Evolutionary conservation across 1,139 yeast genomes (phyloP).

Genomic region (Taiozyma onychis): DNA sequence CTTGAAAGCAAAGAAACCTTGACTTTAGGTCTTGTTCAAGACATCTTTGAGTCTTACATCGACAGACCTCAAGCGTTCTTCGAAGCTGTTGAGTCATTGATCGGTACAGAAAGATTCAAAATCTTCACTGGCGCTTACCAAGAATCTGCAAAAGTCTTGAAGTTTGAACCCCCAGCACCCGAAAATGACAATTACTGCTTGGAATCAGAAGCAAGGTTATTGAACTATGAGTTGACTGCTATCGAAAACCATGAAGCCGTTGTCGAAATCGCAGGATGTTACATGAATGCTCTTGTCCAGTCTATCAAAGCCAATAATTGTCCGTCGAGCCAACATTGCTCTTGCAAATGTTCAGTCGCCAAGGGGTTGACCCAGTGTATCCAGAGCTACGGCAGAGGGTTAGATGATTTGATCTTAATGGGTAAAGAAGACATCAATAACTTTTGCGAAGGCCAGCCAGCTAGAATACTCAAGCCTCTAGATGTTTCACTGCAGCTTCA

Average conservation of each 20-base stretch:
- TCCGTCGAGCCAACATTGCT: constrained; percentile 7
- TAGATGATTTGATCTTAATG: not conserved
- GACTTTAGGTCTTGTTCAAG: constrained; percentile 11
- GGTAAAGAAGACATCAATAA: constrained; percentile 1
- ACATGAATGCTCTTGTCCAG: constrained; percentile 1
- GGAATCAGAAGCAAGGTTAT: constrained; percentile 4
- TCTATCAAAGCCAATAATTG: constrained; percentile 3
- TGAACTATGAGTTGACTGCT: not conserved
- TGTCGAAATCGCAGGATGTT: constrained; percentile 7
- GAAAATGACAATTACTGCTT: constrained; percentile 3
- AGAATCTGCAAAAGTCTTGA: constrained; percentile 7
- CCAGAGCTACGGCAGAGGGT: constrained; percentile 2
- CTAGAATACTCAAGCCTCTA: not conserved
- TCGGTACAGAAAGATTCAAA: constrained; percentile 5
- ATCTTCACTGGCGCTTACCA: constrained; percentile 11
- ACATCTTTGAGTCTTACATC: constrained; percentile 8
- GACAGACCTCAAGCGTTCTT: constrained; percentile 9
- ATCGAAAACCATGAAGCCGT: not conserved
- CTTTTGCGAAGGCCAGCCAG: constrained; percentile 2
- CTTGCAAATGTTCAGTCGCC: constrained; percentile 8
- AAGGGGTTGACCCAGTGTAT: constrained; percentile 6
- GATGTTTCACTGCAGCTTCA: not conserved
- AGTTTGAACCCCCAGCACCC: not conserved
- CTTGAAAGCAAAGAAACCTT: constrained; percentile 1
- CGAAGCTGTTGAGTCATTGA: constrained; percentile 1